Conservation (phyloP, 1,284 basidiomycete species). For the Melampsora medusae region DNA sequence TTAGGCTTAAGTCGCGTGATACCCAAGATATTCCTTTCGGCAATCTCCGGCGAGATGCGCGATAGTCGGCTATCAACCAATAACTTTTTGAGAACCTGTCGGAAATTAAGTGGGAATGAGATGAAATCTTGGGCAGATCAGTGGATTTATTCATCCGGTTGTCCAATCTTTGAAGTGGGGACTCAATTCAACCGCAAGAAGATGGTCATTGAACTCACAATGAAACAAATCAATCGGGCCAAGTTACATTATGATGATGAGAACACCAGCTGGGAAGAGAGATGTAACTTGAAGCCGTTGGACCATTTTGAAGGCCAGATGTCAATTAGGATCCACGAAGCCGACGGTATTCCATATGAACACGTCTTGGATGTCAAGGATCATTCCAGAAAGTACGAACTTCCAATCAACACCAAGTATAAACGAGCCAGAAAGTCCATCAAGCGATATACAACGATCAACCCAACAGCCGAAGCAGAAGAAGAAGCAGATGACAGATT, state of each 20-base stretch:
- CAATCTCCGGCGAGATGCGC: slow-evolving; percentile 82
- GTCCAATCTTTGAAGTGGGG: slow-evolving; percentile 82
- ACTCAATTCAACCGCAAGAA: slow-evolving; percentile 96
- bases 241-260: slow-evolving; percentile 61
- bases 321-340: slow-evolving; percentile 98
- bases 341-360: slow-evolving; percentile 97
- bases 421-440: slow-evolving; percentile 92
- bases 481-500: slow-evolving; percentile 93
- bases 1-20: slow-evolving; percentile 90
- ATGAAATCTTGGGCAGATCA: slow-evolving; percentile 88
- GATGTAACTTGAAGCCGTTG: slow-evolving; percentile 70
- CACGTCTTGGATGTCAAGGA: slow-evolving; percentile 90
- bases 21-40: slow-evolving; percentile 90
- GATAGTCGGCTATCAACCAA: slow-evolving; percentile 71
- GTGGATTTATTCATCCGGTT: slow-evolving; percentile 98
- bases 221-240: slow-evolving; percentile 82
- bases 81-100: slow-evolving; percentile 83
- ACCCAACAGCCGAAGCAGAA: slow-evolving; percentile 81
- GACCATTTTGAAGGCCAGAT: slow-evolving; percentile 91
- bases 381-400: slow-evolving; percentile 84
- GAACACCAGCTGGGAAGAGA: slow-evolving; percentile 66
- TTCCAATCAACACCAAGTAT: slow-evolving; percentile 99
- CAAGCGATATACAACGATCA: slow-evolving; percentile 84
- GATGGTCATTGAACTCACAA: slow-evolving; percentile 93
- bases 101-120: slow-evolving; percentile 71